Conservation (phyloP, 106 monocot species). For the Iris macrosiphon region DNA sequence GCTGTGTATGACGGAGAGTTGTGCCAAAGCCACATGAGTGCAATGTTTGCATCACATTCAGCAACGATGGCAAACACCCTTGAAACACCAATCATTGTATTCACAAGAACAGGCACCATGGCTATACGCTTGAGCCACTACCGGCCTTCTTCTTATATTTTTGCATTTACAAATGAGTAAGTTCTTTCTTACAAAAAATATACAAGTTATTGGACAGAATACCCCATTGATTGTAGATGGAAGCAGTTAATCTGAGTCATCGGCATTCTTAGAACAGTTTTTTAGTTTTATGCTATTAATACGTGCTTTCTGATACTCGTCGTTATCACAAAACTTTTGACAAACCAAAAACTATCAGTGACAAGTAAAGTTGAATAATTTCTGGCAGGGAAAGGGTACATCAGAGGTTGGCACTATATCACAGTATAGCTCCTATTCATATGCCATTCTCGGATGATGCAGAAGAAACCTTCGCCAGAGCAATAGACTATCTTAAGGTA, state of each 20-base stretch:
- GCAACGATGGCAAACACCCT: constrained; percentile 76
- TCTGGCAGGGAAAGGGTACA: constrained; percentile 63
- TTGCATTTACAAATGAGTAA: constrained; percentile 91
- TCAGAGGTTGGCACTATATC: constrained; percentile 80
- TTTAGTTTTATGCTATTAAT: no score
- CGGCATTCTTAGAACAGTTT: no score
- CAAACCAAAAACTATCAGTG: no score
- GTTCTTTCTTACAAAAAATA: no score
- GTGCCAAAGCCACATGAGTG: constrained; percentile 55
- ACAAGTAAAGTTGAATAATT: no score
- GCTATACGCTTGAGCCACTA: constrained; percentile 79
- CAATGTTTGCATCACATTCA: constrained; percentile 84
- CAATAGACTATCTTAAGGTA: constrained; percentile 66
- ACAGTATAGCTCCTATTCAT: constrained; percentile 59
- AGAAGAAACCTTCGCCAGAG: constrained; percentile 86
- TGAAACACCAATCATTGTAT: constrained; percentile 76
- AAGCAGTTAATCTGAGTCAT: no score
- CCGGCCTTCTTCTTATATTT: constrained; percentile 60
- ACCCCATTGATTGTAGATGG: no score
- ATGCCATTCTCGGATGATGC: constrained; percentile 76
- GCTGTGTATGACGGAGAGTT: constrained; percentile 25
- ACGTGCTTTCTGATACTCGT: no score
- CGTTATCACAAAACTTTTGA: no score
- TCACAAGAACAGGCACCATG: constrained; percentile 92
- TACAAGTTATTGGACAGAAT: no score